Evolutionary conservation across 2,329 filamentous ascomycete genomes (phyloP), one percentile per base, ranked within the genome.

Genomic region (Aspergillus brasiliensis): DNA sequence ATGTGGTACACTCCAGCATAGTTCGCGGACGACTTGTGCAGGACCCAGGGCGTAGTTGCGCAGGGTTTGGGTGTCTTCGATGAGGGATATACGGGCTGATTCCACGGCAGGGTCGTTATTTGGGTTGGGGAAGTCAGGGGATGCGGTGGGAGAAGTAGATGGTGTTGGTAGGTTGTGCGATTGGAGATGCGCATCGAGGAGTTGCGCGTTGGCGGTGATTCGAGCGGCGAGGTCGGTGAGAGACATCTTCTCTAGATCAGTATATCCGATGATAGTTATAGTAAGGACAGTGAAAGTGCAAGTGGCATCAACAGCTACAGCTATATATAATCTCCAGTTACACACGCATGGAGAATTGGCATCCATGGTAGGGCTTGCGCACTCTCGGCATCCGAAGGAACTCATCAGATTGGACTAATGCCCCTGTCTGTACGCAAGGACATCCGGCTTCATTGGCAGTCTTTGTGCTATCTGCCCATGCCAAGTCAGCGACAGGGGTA

Each of bases 91-190:
- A 2, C 54, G 54, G 11, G 31, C 17, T 3, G 19, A 42, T n/a
- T 56, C 53, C 8, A 56, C 42, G n/a, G 8, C 8, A 0, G 53
- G 23, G 25, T 56, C 53, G 10, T 56, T 44, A 2, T 49, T 31
- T 3, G 54, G 54, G 21, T 56, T 56, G 6, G 42, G 44, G 19
- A 56, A 56, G 23, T 56, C 54, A 8, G 31, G 54, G 2, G 25
- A n/a, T 3, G 21, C 13, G n/a, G 8, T 21, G 21, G 10, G 3
- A 17, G 19, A 5, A 8, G 25, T 38, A 0, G 54, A 56, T 1
- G 34, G 49, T 2, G 11, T 8, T n/a, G 28, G 28, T 6, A 52
- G 28, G 8, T 23, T 37, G 11, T 34, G 31, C 0, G 15, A 52
- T 17, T 52, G 17, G 3, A 52, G 28, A 21, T 52, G 28, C 3